Evolutionary conservation across 148 eudicot genomes (phyloP).

Genomic region (Fallopia convolvulus): DNA sequence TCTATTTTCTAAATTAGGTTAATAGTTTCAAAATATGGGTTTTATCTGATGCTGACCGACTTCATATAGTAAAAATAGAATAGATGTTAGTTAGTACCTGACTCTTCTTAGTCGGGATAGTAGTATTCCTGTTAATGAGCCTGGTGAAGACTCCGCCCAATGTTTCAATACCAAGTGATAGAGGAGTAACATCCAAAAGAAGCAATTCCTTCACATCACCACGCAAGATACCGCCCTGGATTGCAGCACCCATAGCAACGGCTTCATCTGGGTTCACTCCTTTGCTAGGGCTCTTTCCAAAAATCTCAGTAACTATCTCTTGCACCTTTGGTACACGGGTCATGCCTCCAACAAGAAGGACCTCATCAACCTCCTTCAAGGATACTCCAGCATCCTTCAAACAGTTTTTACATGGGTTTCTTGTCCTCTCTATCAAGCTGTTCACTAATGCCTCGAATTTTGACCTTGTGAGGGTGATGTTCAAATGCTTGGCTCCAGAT

Average conservation of each 20-base stretch:
- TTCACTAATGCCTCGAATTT: constrained; percentile 80
- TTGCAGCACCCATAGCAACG: constrained; percentile 98
- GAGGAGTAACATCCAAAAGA: constrained; percentile 91
- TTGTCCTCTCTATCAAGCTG: constrained; percentile 80
- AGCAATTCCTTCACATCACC: constrained; percentile 96
- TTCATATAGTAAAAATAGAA: neutral
- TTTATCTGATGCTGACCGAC: too few relatives aligned
- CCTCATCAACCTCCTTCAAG: constrained; percentile 72
- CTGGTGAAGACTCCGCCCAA: constrained; percentile 90
- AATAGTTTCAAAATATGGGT: too few relatives aligned
- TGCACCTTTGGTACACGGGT: constrained; percentile 91
- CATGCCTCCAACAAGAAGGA: constrained; percentile 97
- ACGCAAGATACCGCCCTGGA: constrained; percentile 94
- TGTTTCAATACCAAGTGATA: constrained; percentile 94
- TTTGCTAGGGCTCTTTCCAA: constrained; percentile 88
- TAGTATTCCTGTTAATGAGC: constrained; percentile 80
- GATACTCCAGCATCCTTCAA: constrained; percentile 85
- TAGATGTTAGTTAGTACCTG: constrained; percentile 38
- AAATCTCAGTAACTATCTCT: constrained; percentile 66
- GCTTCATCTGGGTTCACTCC: constrained; percentile 98
- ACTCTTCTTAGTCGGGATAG: constrained; percentile 95
- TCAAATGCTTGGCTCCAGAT: constrained; percentile 89
- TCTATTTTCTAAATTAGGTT: too few relatives aligned
- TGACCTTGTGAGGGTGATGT: constrained; percentile 81
- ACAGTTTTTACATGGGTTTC: constrained; percentile 68